Base-by-base conservation (phyloP, 2,329 filamentous ascomycete species). In the Exophiala mesophila region DNA sequence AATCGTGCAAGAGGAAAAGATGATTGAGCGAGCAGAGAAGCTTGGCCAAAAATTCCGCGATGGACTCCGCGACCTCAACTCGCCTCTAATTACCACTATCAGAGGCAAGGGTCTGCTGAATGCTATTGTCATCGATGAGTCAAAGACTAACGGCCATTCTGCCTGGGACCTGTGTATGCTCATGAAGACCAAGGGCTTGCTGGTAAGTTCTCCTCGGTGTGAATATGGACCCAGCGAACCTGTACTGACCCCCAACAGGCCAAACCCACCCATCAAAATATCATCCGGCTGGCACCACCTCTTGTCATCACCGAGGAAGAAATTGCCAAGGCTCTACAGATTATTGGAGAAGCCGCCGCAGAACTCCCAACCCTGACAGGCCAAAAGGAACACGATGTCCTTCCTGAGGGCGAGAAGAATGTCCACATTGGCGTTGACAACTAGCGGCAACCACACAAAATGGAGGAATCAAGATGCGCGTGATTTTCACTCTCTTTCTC, bases 231-330 rank as follows among this genome's bases (percentile, higher is more conserved):
- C 8, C 8, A 8, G 8, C 8, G 24, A 17, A 7, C 6, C 29
- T 13, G 7, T 32, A 32, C 16, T 32, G 29, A 32, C 29, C 15
- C 7, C 6, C 16, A 15, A 60, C 63, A 94, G 88, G 92, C 92
- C 58, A 98, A 98, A 77, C 92, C 92, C 20, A 98, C 92, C 5
- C 92, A 98, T 67, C 83, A 94, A 61, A 96, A 97, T 68, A 97
- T 98, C 64, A 98, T 98, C 63, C 85, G 92, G 44, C 83, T 98
- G 49, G 92, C 92, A n/a, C 92, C 92, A 34, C 92, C 92, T 15
- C 73, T 98, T 41, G 88, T 98, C 53, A 97, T 98, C 59, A 88
- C 83, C 18, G 88, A 97, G 60, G 77, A 83, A 47, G 80, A 98
- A 68, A 83, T 98, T 54, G 75, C 80, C 55, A 77, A 80, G 60